Percentiles rank a stretch among this genome's conserved stretches.
These are phyloP conservation scores for Coffea eugenioides DNA, from an alignment of 257 asterid genomes.

Conservation along the genomic window DNA sequence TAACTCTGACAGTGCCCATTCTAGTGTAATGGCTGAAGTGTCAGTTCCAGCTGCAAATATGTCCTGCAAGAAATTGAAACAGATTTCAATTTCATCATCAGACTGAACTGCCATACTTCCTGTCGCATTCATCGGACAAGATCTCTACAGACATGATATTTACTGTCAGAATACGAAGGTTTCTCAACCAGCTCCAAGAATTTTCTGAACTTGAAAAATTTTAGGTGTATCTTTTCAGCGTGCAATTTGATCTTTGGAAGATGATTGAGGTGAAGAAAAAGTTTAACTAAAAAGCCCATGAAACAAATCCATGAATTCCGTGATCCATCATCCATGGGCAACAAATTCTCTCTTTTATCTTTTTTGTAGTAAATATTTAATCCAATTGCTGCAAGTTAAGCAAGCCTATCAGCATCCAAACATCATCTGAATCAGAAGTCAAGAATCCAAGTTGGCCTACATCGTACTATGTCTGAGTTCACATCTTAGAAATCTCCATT, in stretches of 20 bases:
- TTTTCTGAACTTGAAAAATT: no score
- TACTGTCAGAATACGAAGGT: no score
- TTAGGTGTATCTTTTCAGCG: neutral
- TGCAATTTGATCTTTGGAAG: neutral
- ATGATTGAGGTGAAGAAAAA: neutral
- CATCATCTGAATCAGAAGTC: neutral
- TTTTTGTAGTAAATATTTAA: no score
- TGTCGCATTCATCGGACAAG: no score
- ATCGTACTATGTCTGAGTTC: neutral
- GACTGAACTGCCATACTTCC: neutral
- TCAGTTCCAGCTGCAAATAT: slow-evolving; percentile 77
- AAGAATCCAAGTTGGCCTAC: neutral
- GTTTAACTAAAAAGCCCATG: no score
- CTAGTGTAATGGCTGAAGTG: slow-evolving; percentile 72
- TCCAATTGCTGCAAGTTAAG: neutral
- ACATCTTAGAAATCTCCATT: neutral
- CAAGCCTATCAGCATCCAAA: no score
- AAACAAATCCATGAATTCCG: no score
- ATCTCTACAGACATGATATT: no score
- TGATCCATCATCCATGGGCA: no score
- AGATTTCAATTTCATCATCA: neutral
- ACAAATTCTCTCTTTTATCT: no score
- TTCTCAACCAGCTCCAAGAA: no score
- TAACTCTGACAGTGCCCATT: slow-evolving; percentile 82
- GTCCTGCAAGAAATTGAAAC: slow-evolving; percentile 40